Conservation (phyloP, 2,329 filamentous ascomycete species). For the Hypoxylon sp. region DNA sequence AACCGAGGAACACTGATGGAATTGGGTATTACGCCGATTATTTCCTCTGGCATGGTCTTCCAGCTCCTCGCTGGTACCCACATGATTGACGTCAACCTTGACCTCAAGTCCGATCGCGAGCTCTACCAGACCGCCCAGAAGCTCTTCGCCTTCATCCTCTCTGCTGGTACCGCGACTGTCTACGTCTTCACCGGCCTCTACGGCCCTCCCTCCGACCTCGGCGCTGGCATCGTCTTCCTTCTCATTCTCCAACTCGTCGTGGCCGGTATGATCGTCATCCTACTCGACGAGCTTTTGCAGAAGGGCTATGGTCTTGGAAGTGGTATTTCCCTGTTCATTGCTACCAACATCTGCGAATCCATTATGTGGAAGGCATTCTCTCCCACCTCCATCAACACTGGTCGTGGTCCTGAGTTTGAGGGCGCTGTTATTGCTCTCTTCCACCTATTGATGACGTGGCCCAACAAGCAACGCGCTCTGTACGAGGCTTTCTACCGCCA, state of each 20-base stretch:
- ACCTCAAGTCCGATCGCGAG: constrained; percentile 99
- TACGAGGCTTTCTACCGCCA: constrained; percentile 99
- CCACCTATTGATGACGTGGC: constrained; percentile 98
- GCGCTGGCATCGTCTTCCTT: constrained; percentile 97
- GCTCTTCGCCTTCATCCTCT: constrained; percentile 97
- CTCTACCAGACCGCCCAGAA: constrained; percentile 99
- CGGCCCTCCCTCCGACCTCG: constrained; percentile 94
- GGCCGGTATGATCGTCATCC: constrained; percentile 98
- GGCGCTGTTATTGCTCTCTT: constrained; percentile 98
- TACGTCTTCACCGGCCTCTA: constrained; percentile 99
- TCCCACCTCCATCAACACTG: constrained; percentile 98
- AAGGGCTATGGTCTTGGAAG: constrained; percentile 99
- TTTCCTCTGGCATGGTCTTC: constrained; percentile 99
- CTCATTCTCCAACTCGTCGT: constrained; percentile 98
- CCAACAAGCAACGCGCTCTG: constrained; percentile 98
- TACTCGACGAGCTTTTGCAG: constrained; percentile 98
- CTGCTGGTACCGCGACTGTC: constrained; percentile 96
- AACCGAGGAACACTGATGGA: constrained; percentile 98
- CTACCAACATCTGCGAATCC: constrained; percentile 99
- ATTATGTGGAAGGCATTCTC: constrained; percentile 99
- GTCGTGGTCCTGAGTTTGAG: constrained; percentile 98
- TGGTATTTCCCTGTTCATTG: constrained; percentile 99
- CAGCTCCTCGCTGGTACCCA: constrained; percentile 99
- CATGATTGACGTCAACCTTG: constrained; percentile 99
- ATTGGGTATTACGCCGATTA: constrained; percentile 97